Percentiles rank a stretch among this genome's conserved stretches.
phyloP scores from a whole-genome alignment of 2,329 filamentous ascomycete species.

The Amauroascus niger region DNA sequence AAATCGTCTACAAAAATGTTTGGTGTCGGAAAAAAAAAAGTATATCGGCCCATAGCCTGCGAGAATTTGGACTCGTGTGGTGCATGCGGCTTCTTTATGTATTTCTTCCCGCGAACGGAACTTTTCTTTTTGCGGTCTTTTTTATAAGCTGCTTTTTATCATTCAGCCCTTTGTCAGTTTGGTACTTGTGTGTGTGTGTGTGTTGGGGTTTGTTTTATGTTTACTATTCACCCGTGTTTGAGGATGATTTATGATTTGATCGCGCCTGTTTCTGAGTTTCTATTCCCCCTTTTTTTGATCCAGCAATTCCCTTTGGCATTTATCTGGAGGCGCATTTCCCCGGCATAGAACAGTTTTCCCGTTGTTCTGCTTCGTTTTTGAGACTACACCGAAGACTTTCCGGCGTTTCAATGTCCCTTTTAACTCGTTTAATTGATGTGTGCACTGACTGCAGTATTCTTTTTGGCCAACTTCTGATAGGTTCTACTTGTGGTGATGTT shows the following conservation, averaged over 20 bases:
- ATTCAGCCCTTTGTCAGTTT: neutral
- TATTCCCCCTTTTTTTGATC: conserved; percentile 15
- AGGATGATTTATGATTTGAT: conserved; percentile 21
- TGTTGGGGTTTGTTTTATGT: neutral
- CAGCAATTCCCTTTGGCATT: conserved; percentile 18
- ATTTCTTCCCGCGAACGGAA: conserved; percentile 22
- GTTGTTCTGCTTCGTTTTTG: neutral
- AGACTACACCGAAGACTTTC: neutral
- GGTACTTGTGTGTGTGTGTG: too few relatives aligned
- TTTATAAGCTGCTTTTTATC: conserved; percentile 10
- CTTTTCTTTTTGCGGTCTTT: conserved; percentile 24
- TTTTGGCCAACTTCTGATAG: neutral
- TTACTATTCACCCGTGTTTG: conserved; percentile 17
- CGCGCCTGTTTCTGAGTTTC: conserved; percentile 11
- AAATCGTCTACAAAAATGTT: conserved; percentile 6
- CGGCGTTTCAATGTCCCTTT: conserved; percentile 5
- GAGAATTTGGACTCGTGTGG: conserved; percentile 1
- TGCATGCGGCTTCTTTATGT: conserved; percentile 7
- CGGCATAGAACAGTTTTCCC: conserved; percentile 13
- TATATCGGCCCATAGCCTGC: neutral
- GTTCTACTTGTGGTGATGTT: neutral
- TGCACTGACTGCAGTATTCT: neutral
- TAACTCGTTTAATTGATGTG: conserved; percentile 5
- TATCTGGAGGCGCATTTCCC: conserved; percentile 20
- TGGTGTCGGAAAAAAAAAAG: conserved; percentile 6